Base-by-base conservation (phyloP, 2,329 filamentous ascomycete genomes). In the Curvularia sp. region DNA sequence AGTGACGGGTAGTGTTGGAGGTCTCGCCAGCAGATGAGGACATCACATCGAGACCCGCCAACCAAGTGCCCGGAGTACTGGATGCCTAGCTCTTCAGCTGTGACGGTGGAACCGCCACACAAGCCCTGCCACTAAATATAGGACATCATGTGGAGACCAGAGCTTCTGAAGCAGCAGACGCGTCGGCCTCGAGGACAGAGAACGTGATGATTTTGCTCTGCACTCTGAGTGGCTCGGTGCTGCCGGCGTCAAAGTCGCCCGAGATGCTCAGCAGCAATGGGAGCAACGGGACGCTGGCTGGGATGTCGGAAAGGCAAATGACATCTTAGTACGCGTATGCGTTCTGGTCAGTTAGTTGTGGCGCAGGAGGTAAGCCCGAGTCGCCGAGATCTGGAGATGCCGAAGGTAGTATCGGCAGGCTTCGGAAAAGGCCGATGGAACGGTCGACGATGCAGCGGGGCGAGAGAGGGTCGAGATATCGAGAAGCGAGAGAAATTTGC, bases 351-450 rank as follows among this genome's bases (percentile, higher is more conserved):
- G 48, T 22, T 46, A 12, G 18, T 12, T 42, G 43, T 56, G 54
- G 43, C 57, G 47, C 49, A 51, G 26, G 12, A 43, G 22, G 33
- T 50, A 43, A 44, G 51, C 48, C 51, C 49, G 42, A 41, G 20
- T 26, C 58, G 41, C 64, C 62, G 55, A 68, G 22, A 63, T 47
- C 39, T 62, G 58, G 38, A 59, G 51, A 39, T 57, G 47, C 56
- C 51, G 41, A 57, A 51, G 42, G 28, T n/a, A 24, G 33, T 35
- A 64, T 53, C 60, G 60, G 62, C 49, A 52, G 49, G 9, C 26
- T 43, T 43, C 58, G 67, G 56, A 31, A 63, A 53, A 47, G 58
- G 28, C 41, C 57, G 59, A 55, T 26, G 54, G 30, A 24, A 54
- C 51, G 52, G 58, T 60, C 50, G 35, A 46, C 33, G 5, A 47